Conservation (phyloP, 2,329 filamentous ascomycete species). For the Monosporascus sp. region DNA sequence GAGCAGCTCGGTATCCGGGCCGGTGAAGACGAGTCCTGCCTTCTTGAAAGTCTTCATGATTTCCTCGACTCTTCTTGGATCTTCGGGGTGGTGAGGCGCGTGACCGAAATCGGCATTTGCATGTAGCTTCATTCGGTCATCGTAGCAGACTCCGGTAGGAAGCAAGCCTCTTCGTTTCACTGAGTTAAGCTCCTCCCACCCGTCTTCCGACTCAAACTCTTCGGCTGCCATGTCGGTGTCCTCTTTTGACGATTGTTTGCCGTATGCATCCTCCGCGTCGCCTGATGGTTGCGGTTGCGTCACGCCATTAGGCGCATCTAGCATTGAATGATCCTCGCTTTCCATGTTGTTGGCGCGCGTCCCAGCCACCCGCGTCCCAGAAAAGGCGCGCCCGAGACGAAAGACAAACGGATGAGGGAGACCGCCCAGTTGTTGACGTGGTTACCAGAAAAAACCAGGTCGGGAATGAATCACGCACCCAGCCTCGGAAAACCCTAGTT, state of each 20-base stretch:
- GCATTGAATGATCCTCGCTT: conserved; percentile 38
- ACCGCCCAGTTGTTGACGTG: no score
- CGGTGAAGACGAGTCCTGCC: conserved; percentile 68
- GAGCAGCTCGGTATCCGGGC: conserved; percentile 49
- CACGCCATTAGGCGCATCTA: conserved; percentile 36
- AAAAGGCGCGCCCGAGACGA: conserved; percentile 10
- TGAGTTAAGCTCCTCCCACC: conserved; percentile 32
- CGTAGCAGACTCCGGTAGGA: conserved; percentile 79
- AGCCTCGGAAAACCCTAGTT: no score
- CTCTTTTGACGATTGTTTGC: conserved; percentile 23
- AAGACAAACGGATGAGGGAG: neutral
- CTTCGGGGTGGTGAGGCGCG: conserved; percentile 84
- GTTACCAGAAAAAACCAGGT: neutral
- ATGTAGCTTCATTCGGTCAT: conserved; percentile 93
- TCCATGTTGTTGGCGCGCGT: conserved; percentile 28
- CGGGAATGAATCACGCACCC: neutral
- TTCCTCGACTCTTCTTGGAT: conserved; percentile 84
- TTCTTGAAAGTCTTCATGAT: conserved; percentile 88
- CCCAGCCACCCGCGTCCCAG: neutral
- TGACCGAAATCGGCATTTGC: conserved; percentile 73
- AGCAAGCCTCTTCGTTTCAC: conserved; percentile 45
- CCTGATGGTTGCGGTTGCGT: conserved; percentile 28
- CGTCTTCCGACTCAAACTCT: conserved; percentile 23
- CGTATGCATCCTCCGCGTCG: conserved; percentile 10
- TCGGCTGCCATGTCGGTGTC: conserved; percentile 29